Base-by-base conservation (phyloP, 768 basidiomycete genomes). In the Phanerodontia chrysosporium region DNA sequence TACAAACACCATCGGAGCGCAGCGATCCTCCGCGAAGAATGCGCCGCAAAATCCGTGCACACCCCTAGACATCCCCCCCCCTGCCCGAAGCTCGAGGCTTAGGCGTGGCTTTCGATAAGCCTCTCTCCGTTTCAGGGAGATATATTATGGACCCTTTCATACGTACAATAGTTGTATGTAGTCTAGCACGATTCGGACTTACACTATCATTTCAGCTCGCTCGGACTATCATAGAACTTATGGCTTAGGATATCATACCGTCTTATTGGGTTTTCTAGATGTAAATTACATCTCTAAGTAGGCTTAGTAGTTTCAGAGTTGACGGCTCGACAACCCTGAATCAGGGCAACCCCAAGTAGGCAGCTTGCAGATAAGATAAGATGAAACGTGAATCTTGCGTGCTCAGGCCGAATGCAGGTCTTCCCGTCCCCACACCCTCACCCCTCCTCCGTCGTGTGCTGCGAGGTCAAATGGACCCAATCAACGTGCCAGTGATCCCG, bases 371-470 rank as follows among this genome's bases (percentile, higher is more conserved):
- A 56, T 56, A 1, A 56, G 44, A 46, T 45, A 32, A 56, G 51
- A 51, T 22, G 51, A n/a, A 51, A 51, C 29, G 30, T 51, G 51
- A 51, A 30, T n/a, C 30, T 51, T 29, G 42, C 55, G 45, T 46
- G 55, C 55, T 46, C 25, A 27, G 9, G 45, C 27, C 42, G 28
- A n/a, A 22, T 21, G 16, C 45, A 13, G 45, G 25, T 56, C 55
- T 32, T 5, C 29, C 45, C 21, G 10, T 16, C 13, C 18, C 29
- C 25, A 24, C 45, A 55, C 25, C 45, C 24, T 30, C 22, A 16
- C 1, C 28, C n/a, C 22, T 35, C 16, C 25, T 8, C n/a, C n/a
- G 25, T 30, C 39, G 29, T 27, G 22, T 22, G 16, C 55, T n/a
- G 7, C 32, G 13, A 16, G 29, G 16, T 30, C 24, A 2, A 13